Evolutionary conservation across 306 rosid genomes (phyloP).

Genomic region (Cicer bijugum): DNA sequence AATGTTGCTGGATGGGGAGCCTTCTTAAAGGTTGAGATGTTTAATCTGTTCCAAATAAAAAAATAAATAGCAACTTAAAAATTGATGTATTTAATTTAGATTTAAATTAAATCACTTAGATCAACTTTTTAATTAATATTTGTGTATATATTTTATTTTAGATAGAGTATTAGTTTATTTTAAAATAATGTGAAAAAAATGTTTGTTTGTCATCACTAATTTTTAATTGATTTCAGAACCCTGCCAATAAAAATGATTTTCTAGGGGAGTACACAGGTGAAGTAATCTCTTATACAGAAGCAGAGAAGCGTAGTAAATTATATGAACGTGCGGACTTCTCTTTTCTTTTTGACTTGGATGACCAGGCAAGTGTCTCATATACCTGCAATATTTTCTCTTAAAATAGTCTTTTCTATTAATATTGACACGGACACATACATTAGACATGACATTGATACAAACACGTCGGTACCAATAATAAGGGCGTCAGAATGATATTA

Average conservation of each 20-base stretch:
- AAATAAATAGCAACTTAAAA: no score
- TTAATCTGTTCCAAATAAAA: no score
- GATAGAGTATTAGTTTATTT: not conserved
- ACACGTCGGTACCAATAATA: not conserved
- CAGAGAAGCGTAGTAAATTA: constrained; percentile 77
- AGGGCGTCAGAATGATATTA: not conserved
- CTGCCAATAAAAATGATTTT: constrained; percentile 78
- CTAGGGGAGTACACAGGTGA: constrained; percentile 93
- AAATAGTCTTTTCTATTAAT: not conserved
- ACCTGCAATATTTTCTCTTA: not conserved
- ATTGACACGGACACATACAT: no score
- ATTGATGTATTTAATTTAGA: no score
- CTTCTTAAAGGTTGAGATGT: constrained; percentile 67
- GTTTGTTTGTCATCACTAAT: constrained; percentile 39
- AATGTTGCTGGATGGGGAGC: constrained; percentile 96
- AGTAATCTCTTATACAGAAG: constrained; percentile 74
- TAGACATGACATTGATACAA: no score
- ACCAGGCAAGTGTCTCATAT: constrained; percentile 61
- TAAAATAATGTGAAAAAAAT: not conserved
- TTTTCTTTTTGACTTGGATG: constrained; percentile 82
- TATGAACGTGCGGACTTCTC: constrained; percentile 75
- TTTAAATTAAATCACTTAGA: no score
- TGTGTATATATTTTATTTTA: no score
- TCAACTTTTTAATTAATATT: no score
- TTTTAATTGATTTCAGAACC: constrained; percentile 60